phyloP scores from a whole-genome alignment of 2,329 filamentous ascomycete genomes.

The Dothistroma septosporum region DNA sequence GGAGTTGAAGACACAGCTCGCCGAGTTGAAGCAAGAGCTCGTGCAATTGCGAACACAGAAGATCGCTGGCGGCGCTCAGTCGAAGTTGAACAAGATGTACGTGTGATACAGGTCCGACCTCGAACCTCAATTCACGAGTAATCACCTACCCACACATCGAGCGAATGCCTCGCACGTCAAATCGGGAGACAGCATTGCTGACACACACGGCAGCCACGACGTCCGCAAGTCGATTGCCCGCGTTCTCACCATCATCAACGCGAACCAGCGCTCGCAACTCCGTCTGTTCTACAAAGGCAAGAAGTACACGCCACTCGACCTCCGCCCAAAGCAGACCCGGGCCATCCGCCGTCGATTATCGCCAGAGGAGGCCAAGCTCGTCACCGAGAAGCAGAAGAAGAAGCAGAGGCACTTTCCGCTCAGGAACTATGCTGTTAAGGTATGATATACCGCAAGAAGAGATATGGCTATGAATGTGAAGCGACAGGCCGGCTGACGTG shows the following conservation, averaged over 20 bases:
- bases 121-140: conserved; percentile 1
- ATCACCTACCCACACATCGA: neutral
- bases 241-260: conserved; percentile 98
- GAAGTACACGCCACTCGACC: conserved; percentile 98
- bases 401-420: conserved; percentile 92
- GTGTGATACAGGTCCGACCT: conserved; percentile 31
- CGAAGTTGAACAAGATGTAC: conserved; percentile 98
- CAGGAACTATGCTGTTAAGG: conserved; percentile 99
- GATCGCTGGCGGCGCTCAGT: conserved; percentile 84
- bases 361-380: conserved; percentile 78
- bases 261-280: conserved; percentile 97
- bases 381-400: conserved; percentile 96
- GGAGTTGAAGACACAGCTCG: conserved; percentile 91
- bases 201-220: conserved; percentile 67
- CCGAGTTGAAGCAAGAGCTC: conserved; percentile 93
- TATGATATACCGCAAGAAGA: conserved; percentile 38
- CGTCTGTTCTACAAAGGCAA: conserved; percentile 99
- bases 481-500: conserved; percentile 8
- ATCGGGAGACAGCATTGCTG: conserved; percentile 4
- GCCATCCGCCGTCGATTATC: conserved; percentile 94
- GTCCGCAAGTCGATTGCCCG: conserved; percentile 99
- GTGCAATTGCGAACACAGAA: conserved; percentile 97
- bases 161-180: neutral
- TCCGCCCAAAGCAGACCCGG: conserved; percentile 96
- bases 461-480: neutral